Base-by-base conservation (phyloP, 2,329 filamentous ascomycete genomes). In the Monosporascus ibericus region DNA sequence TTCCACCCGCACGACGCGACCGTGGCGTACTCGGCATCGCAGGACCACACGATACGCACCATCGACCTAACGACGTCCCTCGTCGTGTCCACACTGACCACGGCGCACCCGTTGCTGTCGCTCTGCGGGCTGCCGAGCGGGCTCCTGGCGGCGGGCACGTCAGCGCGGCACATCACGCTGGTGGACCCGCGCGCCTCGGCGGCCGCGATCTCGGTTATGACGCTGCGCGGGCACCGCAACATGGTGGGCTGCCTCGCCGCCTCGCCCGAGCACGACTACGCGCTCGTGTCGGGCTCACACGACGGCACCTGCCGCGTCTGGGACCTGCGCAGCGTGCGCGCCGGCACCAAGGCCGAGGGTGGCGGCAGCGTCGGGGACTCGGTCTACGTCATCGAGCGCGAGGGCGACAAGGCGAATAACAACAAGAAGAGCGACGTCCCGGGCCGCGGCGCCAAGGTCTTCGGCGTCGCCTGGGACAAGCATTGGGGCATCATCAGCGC, bases 291-390 rank as follows among this genome's bases (percentile, higher is more conserved):
- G 34, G 92, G 84, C n/a, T 88, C 87, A 46, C 89, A 95, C 70
- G 94, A 99, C 69, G 91, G 92, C 36, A 96, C 90, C 1, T 94
- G 90, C 64, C 82, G 91, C 49, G 85, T 99, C 48, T 99, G 94
- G 94, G 94, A 99, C 75, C 79, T 97, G 58, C 80, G 94, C 51
- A 86, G 83, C 63, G 82, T 81, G 50, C 77, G 84, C 67, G 78
- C 74, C 18, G 80, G 76, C 8, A 77, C 76, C 3, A 75, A 82
- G 62, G 72, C 85, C 66, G 80, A 85, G 68, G 75, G 84, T 63
- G 75, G 82, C 65, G 73, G 81, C 67, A 72, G 80, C 78, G 65
- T 92, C 71, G 70, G 89, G 81, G 76, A 92, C 79, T 70, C 85
- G 75, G 73, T 95, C 75, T 83, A 89, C 77, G 68, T 82, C 24